These are phyloP conservation scores for Parastagonospora avenae DNA, from an alignment of 2,329 filamentous ascomycete species.

Conservation along the genomic window DNA sequence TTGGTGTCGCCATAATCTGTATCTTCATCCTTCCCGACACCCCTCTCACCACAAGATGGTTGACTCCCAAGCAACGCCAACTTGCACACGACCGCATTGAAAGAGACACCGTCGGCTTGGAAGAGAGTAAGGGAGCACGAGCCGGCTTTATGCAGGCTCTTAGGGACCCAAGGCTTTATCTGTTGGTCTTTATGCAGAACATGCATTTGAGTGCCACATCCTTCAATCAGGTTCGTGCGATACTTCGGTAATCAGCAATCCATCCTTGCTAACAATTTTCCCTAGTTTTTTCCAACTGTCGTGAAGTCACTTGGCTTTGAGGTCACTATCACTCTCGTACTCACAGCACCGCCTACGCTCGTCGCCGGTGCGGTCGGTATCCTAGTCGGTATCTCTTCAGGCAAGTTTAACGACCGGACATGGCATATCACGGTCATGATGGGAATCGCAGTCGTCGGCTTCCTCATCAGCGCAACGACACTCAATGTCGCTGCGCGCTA, in stretches of 20 bases:
- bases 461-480: conserved; percentile 43
- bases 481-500: conserved; percentile 44
- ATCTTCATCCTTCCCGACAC: conserved; percentile 48
- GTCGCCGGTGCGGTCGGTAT: conserved; percentile 35
- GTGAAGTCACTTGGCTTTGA: conserved; percentile 58
- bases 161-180: conserved; percentile 58
- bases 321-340: conserved; percentile 56
- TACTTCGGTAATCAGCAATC: not conserved
- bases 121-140: conserved; percentile 50
- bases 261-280: not conserved
- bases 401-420: conserved; percentile 47
- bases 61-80: conserved; percentile 52
- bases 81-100: conserved; percentile 40
- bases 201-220: conserved; percentile 57
- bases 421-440: conserved; percentile 49
- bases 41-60: conserved; percentile 50
- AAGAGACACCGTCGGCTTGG: conserved; percentile 55
- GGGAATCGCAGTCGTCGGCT: conserved; percentile 44
- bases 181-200: conserved; percentile 62
- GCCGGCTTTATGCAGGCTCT: conserved; percentile 58
- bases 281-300: conserved; percentile 53
- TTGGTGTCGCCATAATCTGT: conserved; percentile 33
- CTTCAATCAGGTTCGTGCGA: conserved; percentile 44
- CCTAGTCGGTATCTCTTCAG: conserved; percentile 41
- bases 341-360: conserved; percentile 47